These are phyloP conservation scores for Drosera capensis DNA, from an alignment of 148 eudicot genomes.

Conservation along the genomic window DNA sequence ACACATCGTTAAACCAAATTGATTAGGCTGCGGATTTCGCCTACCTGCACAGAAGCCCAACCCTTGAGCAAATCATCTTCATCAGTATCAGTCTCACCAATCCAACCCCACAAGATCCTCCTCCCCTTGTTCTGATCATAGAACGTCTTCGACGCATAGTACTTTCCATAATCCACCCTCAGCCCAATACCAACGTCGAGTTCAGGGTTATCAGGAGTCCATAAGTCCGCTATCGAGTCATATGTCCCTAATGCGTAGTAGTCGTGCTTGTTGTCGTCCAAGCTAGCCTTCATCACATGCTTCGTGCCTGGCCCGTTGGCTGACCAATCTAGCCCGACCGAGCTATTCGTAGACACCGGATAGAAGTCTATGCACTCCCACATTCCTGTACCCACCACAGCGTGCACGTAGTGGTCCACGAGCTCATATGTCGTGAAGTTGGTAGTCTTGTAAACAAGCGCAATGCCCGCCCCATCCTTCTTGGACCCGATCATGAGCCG, in stretches of 20 bases:
- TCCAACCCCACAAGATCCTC: conserved; percentile 86
- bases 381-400: conserved; percentile 78
- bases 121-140: conserved; percentile 53
- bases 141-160: conserved; percentile 83
- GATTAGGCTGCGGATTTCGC: too few relatives aligned
- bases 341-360: conserved; percentile 42
- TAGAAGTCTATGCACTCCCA: conserved; percentile 96
- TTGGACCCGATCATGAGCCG: conserved; percentile 58
- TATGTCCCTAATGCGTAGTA: conserved; percentile 69
- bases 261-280: conserved; percentile 56
- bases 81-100: conserved; percentile 65
- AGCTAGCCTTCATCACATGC: conserved; percentile 69
- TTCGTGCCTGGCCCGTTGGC: conserved; percentile 45
- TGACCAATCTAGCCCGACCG: conserved; percentile 63
- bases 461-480: conserved; percentile 43
- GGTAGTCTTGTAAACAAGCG: conserved; percentile 45
- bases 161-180: conserved; percentile 64
- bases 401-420: conserved; percentile 36
- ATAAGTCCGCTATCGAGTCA: conserved; percentile 25
- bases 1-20: too few relatives aligned
- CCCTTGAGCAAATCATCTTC: conserved; percentile 49
- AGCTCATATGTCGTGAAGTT: conserved; percentile 46
- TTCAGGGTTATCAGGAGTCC: conserved; percentile 71
- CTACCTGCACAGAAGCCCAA: conserved; percentile 88
- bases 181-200: conserved; percentile 76